A percentile compares a stretch with the other conserved stretches of the same genome.
These are phyloP conservation scores for Gnomoniopsis smithogilvyi DNA, from an alignment of 2,329 filamentous ascomycete genomes.

Conservation along the genomic window DNA sequence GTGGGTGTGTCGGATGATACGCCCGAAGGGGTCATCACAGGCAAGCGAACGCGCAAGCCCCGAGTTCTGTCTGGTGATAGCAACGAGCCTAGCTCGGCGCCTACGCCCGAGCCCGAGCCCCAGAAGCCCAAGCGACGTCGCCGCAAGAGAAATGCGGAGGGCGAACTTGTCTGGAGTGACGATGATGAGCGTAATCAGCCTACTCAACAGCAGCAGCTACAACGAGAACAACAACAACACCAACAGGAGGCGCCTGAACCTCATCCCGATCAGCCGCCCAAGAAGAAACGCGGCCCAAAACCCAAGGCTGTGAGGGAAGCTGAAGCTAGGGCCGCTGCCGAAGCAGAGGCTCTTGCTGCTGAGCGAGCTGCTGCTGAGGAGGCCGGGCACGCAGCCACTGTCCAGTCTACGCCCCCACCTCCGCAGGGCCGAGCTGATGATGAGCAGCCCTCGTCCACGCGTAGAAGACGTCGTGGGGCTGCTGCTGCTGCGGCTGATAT, in stretches of 20 bases:
- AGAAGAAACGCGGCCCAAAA: constrained; percentile 13
- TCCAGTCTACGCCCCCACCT: not conserved
- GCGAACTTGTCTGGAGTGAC: constrained; percentile 10
- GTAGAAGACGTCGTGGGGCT: constrained; percentile 14
- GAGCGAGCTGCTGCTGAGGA: not conserved
- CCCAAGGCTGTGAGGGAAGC: constrained; percentile 17
- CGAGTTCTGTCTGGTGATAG: constrained; percentile 50
- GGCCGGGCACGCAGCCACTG: not conserved
- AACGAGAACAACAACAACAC: too few species aligned
- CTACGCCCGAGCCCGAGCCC: constrained; percentile 39
- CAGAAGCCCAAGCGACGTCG: constrained; percentile 11
- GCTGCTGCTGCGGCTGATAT: constrained; percentile 1
- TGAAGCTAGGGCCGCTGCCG: constrained; percentile 13
- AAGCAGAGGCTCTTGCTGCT: constrained; percentile 5
- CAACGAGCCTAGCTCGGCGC: constrained; percentile 48
- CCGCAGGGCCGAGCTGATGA: not conserved
- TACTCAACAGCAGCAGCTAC: too few species aligned
- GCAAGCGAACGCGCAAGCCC: constrained; percentile 53
- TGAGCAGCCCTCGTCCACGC: constrained; percentile 2
- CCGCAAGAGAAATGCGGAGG: constrained; percentile 14
- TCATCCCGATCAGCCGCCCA: constrained; percentile 7
- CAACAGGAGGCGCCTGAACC: constrained; percentile 15
- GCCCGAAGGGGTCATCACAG: constrained; percentile 36
- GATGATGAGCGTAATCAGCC: constrained; percentile 1
- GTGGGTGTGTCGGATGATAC: constrained; percentile 35